phyloP scores from a whole-genome alignment of 2,329 filamentous ascomycete species.

The Botryotinia narcissicola region DNA sequence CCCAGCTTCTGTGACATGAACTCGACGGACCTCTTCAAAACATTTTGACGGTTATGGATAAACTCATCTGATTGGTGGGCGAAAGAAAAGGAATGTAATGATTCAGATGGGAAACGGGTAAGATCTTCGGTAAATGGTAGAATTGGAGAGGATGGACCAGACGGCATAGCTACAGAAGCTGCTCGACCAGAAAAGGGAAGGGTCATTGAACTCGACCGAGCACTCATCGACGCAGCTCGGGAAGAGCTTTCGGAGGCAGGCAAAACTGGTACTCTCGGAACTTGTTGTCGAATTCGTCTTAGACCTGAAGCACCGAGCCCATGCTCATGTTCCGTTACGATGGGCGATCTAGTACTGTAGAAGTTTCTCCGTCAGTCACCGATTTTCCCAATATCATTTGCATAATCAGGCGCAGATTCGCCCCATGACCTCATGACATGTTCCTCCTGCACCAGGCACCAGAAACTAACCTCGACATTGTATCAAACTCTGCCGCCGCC shows the following conservation, averaged over 20 bases:
- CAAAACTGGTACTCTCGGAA: constrained; percentile 63
- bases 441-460: neutral
- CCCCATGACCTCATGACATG: constrained; percentile 3
- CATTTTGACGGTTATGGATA: constrained; percentile 86
- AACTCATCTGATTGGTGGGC: constrained; percentile 92
- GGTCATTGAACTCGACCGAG: constrained; percentile 69
- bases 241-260: constrained; percentile 64
- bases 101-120: constrained; percentile 89
- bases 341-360: constrained; percentile 61
- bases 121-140: constrained; percentile 81
- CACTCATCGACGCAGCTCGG: constrained; percentile 56
- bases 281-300: constrained; percentile 88
- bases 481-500: constrained; percentile 60
- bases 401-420: neutral
- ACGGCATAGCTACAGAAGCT: constrained; percentile 35
- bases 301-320: constrained; percentile 82
- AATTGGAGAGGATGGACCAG: constrained; percentile 68
- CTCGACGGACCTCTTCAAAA: constrained; percentile 89
- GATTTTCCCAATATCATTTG: neutral
- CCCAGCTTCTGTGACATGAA: constrained; percentile 88
- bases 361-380: constrained; percentile 31
- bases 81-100: constrained; percentile 96
- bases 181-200: constrained; percentile 51
- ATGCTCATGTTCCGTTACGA: constrained; percentile 84
- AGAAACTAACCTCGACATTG: constrained; percentile 66